Percentiles rank a stretch among this genome's conserved stretches.
These are phyloP conservation scores for Cryomyces antarcticus DNA, from an alignment of 495 filamentous ascomycete genomes.

Conservation along the genomic window DNA sequence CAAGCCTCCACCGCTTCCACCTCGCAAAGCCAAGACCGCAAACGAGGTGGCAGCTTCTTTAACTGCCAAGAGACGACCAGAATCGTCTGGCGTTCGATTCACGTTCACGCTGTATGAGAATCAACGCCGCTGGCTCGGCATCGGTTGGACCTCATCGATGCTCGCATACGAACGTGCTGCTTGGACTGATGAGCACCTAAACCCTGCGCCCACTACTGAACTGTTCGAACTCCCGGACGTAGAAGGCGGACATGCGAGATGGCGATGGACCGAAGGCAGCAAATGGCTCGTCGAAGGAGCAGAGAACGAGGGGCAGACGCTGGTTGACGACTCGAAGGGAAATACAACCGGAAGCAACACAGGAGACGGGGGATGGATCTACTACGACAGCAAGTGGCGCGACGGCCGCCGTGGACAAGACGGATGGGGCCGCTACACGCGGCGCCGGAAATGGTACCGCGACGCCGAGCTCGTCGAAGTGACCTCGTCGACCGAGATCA, in stretches of 20 bases:
- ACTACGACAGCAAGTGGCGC: constrained; percentile 98
- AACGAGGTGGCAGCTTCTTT: constrained; percentile 15
- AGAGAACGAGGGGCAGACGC: constrained; percentile 28
- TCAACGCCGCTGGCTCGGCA: constrained; percentile 81
- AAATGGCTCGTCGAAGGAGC: constrained; percentile 79
- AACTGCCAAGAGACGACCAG: constrained; percentile 25
- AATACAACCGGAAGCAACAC: not conserved
- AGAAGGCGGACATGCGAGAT: constrained; percentile 56
- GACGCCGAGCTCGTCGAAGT: constrained; percentile 87
- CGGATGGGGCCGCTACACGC: constrained; percentile 88
- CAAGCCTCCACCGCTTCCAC: constrained; percentile 3
- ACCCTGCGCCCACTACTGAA: constrained; percentile 54
- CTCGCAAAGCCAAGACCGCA: not conserved
- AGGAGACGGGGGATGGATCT: constrained; percentile 63
- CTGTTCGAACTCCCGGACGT: constrained; percentile 77
- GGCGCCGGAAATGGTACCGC: constrained; percentile 85
- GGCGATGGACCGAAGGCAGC: constrained; percentile 72
- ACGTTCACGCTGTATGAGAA: constrained; percentile 95
- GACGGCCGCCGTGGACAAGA: constrained; percentile 76
- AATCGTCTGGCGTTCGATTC: constrained; percentile 65
- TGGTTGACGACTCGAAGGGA: constrained; percentile 8
- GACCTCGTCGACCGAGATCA: constrained; percentile 23
- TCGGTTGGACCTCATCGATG: constrained; percentile 84
- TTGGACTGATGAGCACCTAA: constrained; percentile 94
- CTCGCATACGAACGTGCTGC: constrained; percentile 72